Percentiles rank a stretch among this genome's conserved stretches.
These are phyloP conservation scores for Ophiocytium majus DNA, from an alignment of 352 stramenopile genomes.

Conservation along the genomic window DNA sequence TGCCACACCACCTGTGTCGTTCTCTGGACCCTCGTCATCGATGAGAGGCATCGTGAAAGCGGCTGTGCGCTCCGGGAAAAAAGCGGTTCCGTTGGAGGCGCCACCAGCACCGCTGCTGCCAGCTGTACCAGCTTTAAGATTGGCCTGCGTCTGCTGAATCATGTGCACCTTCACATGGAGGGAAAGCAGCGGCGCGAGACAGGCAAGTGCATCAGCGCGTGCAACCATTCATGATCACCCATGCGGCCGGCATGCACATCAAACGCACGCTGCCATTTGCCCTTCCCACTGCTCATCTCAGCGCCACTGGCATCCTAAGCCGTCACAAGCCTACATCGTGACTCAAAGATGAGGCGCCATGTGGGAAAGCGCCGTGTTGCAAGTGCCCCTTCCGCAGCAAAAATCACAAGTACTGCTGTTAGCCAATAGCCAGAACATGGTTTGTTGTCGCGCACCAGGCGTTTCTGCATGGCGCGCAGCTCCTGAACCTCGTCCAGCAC, in stretches of 20 bases:
- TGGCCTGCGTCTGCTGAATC: background rate
- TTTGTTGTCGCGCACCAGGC: background rate
- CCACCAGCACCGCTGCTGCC: background rate
- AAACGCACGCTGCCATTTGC: too few species aligned
- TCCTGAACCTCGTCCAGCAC: conserved; percentile 29
- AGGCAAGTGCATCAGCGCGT: background rate
- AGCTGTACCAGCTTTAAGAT: background rate
- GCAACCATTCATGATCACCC: background rate
- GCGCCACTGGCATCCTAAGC: too few species aligned
- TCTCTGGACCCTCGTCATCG: background rate
- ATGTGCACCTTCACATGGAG: background rate
- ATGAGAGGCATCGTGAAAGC: background rate
- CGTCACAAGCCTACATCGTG: too few species aligned
- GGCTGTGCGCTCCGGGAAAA: too few species aligned
- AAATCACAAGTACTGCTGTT: background rate
- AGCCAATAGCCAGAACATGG: background rate
- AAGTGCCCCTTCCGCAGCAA: background rate
- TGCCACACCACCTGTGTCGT: background rate
- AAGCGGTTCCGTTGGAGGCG: background rate
- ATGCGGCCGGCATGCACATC: too few species aligned
- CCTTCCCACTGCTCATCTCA: too few species aligned
- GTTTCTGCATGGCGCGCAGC: conserved; percentile 12
- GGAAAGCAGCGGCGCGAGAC: background rate
- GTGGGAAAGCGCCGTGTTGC: background rate
- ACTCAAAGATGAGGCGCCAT: background rate